Conservation (phyloP, 2,329 filamentous ascomycete genomes). For the Diaporthe aspalathi region DNA sequence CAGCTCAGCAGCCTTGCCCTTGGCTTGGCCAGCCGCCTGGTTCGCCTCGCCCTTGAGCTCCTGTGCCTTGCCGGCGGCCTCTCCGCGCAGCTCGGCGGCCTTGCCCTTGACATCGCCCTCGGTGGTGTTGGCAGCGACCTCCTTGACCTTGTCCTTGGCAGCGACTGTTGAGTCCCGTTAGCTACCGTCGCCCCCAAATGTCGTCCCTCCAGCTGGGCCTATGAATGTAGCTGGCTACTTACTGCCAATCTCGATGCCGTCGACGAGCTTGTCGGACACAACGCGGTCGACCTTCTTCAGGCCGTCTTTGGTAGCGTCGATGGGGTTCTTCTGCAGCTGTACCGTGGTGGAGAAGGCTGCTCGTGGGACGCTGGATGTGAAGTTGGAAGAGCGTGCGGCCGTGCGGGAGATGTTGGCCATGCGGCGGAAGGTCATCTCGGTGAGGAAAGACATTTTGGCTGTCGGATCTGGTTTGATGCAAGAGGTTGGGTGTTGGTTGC, state of each 20-base stretch:
- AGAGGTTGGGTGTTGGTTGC: background rate
- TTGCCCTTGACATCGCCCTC: conserved; percentile 51
- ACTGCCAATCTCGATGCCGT: conserved; percentile 70
- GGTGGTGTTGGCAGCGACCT: conserved; percentile 52
- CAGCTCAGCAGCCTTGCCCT: conserved; percentile 44
- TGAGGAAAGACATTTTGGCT: conserved; percentile 65
- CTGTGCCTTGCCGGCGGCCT: conserved; percentile 45
- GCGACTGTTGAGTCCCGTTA: conserved; percentile 52
- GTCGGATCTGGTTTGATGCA: conserved; percentile 33
- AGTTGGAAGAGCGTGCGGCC: conserved; percentile 50
- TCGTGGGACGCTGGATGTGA: conserved; percentile 49
- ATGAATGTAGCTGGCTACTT: too few relatives aligned
- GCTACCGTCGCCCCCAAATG: too few relatives aligned
- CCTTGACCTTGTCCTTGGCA: conserved; percentile 61
- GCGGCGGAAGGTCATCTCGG: conserved; percentile 58
- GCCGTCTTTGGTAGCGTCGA: conserved; percentile 69
- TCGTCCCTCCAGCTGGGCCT: too few relatives aligned
- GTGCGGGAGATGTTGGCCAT: conserved; percentile 53
- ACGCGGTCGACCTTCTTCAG: conserved; percentile 69
- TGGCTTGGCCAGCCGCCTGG: conserved; percentile 53
- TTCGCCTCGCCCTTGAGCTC: conserved; percentile 52
- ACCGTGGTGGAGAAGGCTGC: conserved; percentile 62
- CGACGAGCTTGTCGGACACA: conserved; percentile 71
- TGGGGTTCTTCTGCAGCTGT: conserved; percentile 58
- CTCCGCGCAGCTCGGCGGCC: conserved; percentile 48